Evolutionary conservation across 495 filamentous ascomycete genomes (phyloP), one percentile per base, ranked within the genome.

Genomic region (Tuber indicum): DNA sequence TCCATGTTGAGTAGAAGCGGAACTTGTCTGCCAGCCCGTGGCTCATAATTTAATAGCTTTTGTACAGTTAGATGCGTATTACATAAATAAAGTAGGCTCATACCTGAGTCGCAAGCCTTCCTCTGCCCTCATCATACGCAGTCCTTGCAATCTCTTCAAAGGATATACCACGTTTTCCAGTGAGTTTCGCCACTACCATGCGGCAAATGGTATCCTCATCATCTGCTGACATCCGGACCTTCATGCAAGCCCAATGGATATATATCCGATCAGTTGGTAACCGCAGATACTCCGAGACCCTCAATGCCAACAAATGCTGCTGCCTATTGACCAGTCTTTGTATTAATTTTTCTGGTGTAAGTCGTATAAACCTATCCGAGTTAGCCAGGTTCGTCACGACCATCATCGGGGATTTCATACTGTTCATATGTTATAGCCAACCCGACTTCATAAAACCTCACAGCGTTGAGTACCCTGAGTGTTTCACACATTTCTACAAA

Each of bases 401-500:
- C 3, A 49, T 21, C 44, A 16, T 14, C 44, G n/a, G 16, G 39
- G 21, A 49, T 17, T 26, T 74, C 77, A 71, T 91, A 93, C 85
- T 98, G 94, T 43, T 98, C 94, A 82, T 96, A 96, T 17, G 93
- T 96, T n/a, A 98, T 81, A 0, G 96, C 93, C 23, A 99, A 80
- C 19, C 96, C 96, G 74, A 99, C 91, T 81, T 96, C 91, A 81
- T 93, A 98, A 83, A 92, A 97, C 71, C 96, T 88, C 6, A 94
- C 91, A 23, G 96, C 95, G 82, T 97, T 97, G 45, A 99, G 87
- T 5, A 99, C 94, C 71, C 96, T 91, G 26, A 98, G 85, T 17
- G 91, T 94, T 84, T 99, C 96, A 79, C 93, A 97, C 93, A 97
- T 98, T 75, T 98, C 94, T 43, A 99, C 96, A 84, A 98, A 99